Base-by-base conservation (phyloP, 768 basidiomycete genomes). In the Dictyophora rubrovolvata region DNA sequence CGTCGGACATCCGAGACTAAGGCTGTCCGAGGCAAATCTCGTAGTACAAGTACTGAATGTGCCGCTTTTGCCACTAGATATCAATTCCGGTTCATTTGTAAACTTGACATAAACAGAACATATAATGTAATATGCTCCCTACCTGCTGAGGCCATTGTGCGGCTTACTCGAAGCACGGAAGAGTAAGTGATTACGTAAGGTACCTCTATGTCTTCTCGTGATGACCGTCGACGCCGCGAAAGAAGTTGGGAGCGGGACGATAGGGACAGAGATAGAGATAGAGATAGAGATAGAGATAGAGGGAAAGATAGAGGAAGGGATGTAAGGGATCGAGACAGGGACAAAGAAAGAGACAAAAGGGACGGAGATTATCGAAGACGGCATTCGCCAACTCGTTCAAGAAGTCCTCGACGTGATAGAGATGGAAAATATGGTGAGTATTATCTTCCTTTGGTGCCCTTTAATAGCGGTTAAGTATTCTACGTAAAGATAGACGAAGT, bases 221-320 rank as follows among this genome's bases (percentile, higher is more conserved):
- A 71, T 48, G 81, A 82, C 62, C 69, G 77, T 64, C 75, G 81
- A 66, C 72, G 78, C 68, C 79, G 81, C 61, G 84, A 86, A 65
- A 70, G 83, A 63, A 84, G 83, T 66, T 81, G 83, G 80, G 84
- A 86, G 61, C 76, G 65, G 22, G 67, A 76, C 58, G 28, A 28
- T 28, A 78, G 80, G 23, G 80, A 81, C 60, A 72, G 75, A 52
- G 70, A 77, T 55, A 72, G 72, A 36, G 76, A 79, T 61, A 73
- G 72, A 36, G 76, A 79, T 60, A 73, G 61, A 59, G 64, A 67
- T 6, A 56, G 69, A 64, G 71, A 69, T 55, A 68, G 73, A 18
- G 70, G 69, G 53, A 70, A 63, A 62, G 70, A 67, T 53, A 66
- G 70, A 48, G 62, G 66, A 49, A 66, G 66, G n/a, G n/a, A n/a